Evolutionary conservation across 1,284 basidiomycete species (phyloP), one percentile per base, ranked within the genome.

Genomic region (Omphalotus olearius): DNA sequence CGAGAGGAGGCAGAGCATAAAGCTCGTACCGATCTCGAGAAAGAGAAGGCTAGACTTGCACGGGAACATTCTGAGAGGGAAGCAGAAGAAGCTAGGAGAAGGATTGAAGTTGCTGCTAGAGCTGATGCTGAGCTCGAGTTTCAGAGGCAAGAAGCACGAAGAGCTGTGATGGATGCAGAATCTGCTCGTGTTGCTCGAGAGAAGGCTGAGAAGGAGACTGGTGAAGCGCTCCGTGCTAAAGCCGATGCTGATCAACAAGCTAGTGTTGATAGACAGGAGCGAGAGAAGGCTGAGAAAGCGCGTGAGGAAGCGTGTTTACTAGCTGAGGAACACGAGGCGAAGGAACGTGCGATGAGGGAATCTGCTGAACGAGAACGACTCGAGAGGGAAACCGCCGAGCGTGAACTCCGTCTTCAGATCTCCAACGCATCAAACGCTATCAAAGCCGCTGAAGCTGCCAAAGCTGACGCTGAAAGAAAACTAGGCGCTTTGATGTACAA

Each of bases 261-360:
- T 1, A 10, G 36, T 25, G 17, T 20, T 11, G 48, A 50, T 23
- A 30, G 48, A 26, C 48, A 10, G 5, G 48, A 39, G 11, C 23
- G 48, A 7, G 48, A 50, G 26, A 25, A 37, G 17, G 39, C 48
- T 3, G 48, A 50, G 30, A 35, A 35, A 20, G 48, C 33, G 17
- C 30, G 48, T 5, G 43, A 43, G 30, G 18, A 50, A 7, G 48
- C 48, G 6, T 18, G 41, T 30, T n/a, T 43, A 3, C 42, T 41
- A 16, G 40, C 39, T 14, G 48, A 50, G 16, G 26, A 50, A 35
- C 36, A 36, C 13, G 25, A 23, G 28, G 48, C 33, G 25, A 39
- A 41, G 17, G 48, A 50, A 20, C 48, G 48, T 25, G 41, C 48
- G 14, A 40, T 40, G n/a, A 50, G 20, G 20, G 48, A 50, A 11